phyloP scores from a whole-genome alignment of 2,329 filamentous ascomycete genomes.

The Xylariaceae sp. region DNA sequence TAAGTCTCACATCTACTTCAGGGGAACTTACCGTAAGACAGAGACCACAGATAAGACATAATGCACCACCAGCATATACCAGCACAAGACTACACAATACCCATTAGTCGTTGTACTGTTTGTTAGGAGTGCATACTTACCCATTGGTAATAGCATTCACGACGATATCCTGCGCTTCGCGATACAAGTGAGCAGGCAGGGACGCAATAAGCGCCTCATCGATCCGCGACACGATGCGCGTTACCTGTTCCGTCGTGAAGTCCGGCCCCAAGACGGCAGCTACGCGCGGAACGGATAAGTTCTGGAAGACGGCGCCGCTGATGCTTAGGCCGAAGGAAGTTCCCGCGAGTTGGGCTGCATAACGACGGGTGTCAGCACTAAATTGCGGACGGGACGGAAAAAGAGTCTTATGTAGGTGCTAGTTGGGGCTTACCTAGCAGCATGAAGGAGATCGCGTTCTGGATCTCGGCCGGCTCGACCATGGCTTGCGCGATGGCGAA shows the following conservation, averaged over 20 bases:
- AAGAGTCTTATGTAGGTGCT: neutral
- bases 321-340: neutral
- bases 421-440: neutral
- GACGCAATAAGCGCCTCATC: neutral
- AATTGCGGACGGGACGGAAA: neutral
- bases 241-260: neutral
- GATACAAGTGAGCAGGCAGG: neutral
- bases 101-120: neutral
- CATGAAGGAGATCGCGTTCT: neutral
- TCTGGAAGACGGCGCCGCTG: neutral
- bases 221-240: neutral
- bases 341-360: neutral
- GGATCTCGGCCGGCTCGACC: neutral
- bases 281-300: neutral
- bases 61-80: neutral
- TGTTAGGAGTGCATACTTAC: neutral
- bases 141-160: neutral
- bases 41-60: neutral
- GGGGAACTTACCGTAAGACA: neutral
- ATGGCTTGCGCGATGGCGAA: neutral
- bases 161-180: neutral
- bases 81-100: neutral
- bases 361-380: neutral
- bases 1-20: neutral
- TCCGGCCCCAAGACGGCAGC: neutral